Conservation (phyloP, 352 stramenopile genomes). For the Aphanomyces stellatus region DNA sequence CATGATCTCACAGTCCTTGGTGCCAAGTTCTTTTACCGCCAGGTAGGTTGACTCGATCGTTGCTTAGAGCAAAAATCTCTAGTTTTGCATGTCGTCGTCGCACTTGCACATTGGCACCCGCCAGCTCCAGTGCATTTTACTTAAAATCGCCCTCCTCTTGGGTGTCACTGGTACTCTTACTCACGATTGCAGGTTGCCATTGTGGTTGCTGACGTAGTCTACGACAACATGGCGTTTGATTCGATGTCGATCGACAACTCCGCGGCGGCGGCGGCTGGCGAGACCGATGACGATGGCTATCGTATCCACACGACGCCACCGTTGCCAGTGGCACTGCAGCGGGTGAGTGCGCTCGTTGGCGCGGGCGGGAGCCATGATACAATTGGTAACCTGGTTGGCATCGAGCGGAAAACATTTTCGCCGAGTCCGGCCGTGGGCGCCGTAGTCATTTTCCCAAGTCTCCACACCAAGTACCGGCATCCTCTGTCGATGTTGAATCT, state of each 20-base stretch:
- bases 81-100: constrained; percentile 71
- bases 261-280: too few species aligned
- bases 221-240: constrained; percentile 53
- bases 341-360: constrained; percentile 45
- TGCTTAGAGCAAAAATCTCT: constrained; percentile 18
- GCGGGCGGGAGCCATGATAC: constrained; percentile 62
- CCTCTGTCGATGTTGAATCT: background rate
- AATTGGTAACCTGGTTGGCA: constrained; percentile 45
- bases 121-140: constrained; percentile 75
- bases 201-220: constrained; percentile 23
- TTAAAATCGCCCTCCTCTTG: constrained; percentile 69
- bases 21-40: constrained; percentile 61
- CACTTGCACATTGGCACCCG: constrained; percentile 81
- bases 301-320: constrained; percentile 59
- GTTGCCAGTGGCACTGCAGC: constrained; percentile 59
- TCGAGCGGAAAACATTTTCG: constrained; percentile 74
- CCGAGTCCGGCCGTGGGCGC: constrained; percentile 73
- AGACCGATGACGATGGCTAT: constrained; percentile 42
- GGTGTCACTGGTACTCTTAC: constrained; percentile 49
- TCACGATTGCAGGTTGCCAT: background rate
- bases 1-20: constrained; percentile 70
- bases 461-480: constrained; percentile 28
- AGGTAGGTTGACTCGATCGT: background rate
- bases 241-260: constrained; percentile 26
- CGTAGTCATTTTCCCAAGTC: constrained; percentile 76